Base-by-base conservation (phyloP, 2,329 filamentous ascomycete species). In the Zymoseptoria ardabiliae region DNA sequence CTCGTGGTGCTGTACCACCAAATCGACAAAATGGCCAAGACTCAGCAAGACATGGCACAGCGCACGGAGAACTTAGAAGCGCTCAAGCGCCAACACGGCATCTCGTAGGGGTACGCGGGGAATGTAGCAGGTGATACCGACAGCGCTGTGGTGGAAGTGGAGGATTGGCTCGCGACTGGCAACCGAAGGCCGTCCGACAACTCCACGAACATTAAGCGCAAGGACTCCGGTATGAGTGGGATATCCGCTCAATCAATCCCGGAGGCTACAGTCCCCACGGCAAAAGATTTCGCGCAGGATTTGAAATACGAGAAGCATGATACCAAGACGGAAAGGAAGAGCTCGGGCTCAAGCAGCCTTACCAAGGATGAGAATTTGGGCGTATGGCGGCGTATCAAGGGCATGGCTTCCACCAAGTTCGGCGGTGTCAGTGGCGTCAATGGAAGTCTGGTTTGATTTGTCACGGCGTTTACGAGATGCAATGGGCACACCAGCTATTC, bases 11-110 rank as follows among this genome's bases (percentile, higher is more conserved):
- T 90, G 73, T 90, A 90, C 72, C 87, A 90, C 73, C 87, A 66
- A 53, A 56, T 60, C 67, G 87, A 89, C 71, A 89, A 89, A 78
- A 89, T 89, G 85, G 77, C 84, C 74, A 90, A 89, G 77, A 90
- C 90, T 58, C 67, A 69, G 67, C 58, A 59, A 78, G 91, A 97
- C 79, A 83, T 97, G 72, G 90, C 93, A 72, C 87, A 91, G 71
- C 90, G 94, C 79, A 90, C 94, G 79, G 90, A 96, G 77, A 94
- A 93, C 82, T 86, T 99, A 89, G 93, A 96, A 85, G 89, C 91
- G 81, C 87, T 97, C 80, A 99, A 99, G 82, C 86, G 88, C 75
- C 90, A 97, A 78, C 91, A 99, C 78, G 93, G 92, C 75, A 97
- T 97, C 83, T 93, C 97, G 87, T 99, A 91, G 69, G 64, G 66